Conservation (phyloP, 257 asterid genomes). For the Catharanthus roseus region DNA sequence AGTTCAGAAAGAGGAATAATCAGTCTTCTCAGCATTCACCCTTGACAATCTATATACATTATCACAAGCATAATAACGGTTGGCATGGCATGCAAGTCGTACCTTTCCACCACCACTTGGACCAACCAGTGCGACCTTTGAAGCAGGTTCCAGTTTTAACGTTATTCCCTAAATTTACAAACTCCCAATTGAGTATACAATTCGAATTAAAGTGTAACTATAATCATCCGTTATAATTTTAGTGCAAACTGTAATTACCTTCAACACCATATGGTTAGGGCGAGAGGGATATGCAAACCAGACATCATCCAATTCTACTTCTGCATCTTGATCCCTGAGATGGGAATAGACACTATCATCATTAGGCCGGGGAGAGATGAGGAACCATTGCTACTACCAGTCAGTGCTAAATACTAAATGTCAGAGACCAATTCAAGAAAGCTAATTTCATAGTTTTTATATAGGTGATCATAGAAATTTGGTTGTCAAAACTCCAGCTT, state of each 20-base stretch:
- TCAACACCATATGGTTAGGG: conserved; percentile 69
- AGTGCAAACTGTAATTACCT: conserved; percentile 37
- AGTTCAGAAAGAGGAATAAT: conserved; percentile 10
- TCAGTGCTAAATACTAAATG: not conserved
- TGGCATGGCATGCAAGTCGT: conserved; percentile 1
- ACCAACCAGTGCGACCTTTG: conserved; percentile 86
- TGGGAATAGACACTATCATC: not conserved
- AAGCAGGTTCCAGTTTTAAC: conserved; percentile 55
- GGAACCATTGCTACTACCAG: not conserved
- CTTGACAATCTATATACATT: not conserved
- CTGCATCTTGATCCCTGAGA: conserved; percentile 65
- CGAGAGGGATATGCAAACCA: conserved; percentile 96
- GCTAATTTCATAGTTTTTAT: not conserved
- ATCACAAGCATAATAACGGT: not conserved
- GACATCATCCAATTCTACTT: conserved; percentile 72
- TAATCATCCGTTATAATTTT: not conserved
- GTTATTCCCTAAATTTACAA: conserved; percentile 54
- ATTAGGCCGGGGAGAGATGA: not conserved
- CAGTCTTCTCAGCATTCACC: not conserved
- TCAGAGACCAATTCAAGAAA: not conserved
- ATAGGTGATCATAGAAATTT: not conserved
- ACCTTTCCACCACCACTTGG: conserved; percentile 98
- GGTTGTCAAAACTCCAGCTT: not conserved
- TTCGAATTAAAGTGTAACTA: not conserved
- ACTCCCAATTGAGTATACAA: not conserved